A percentile compares a stretch with the other conserved stretches of the same genome.
These are phyloP conservation scores for Sclerotinia trifoliorum DNA, from an alignment of 2,329 filamentous ascomycete species.

Conservation along the genomic window DNA sequence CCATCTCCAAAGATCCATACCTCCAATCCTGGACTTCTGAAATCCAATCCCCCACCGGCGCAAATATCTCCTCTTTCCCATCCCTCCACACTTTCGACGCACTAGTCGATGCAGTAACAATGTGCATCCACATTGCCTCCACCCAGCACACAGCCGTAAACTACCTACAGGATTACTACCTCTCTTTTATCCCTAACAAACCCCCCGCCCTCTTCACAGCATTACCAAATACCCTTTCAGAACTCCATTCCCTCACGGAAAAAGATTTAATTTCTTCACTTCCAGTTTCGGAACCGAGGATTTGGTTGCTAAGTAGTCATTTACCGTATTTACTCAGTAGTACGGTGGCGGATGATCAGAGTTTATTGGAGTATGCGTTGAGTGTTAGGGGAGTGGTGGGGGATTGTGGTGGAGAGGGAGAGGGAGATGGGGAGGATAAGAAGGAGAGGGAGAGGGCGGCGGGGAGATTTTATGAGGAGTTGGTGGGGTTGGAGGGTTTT, in stretches of 20 bases:
- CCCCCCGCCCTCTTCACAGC: neutral
- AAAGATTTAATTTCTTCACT: neutral
- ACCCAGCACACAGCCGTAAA: constrained; percentile 53
- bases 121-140: constrained; percentile 53
- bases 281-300: neutral
- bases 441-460: neutral
- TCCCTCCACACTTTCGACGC: neutral
- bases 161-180: constrained; percentile 53
- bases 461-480: constrained; percentile 16
- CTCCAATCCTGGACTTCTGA: neutral
- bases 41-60: neutral
- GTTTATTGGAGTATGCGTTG: constrained; percentile 11
- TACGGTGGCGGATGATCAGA: constrained; percentile 7
- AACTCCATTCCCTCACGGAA: neutral
- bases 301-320: neutral
- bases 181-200: constrained; percentile 44
- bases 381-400: constrained; percentile 1
- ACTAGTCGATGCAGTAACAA: constrained; percentile 46
- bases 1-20: neutral
- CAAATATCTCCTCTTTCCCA: neutral
- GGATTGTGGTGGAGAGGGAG: neutral
- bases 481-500: constrained; percentile 2
- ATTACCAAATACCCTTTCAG: neutral
- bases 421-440: neutral
- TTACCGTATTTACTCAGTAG: constrained; percentile 11